A percentile compares a stretch with the other conserved stretches of the same genome.
Conservation (phyloP, 768 basidiomycete genomes). For the Cubamyces lactineus region DNA sequence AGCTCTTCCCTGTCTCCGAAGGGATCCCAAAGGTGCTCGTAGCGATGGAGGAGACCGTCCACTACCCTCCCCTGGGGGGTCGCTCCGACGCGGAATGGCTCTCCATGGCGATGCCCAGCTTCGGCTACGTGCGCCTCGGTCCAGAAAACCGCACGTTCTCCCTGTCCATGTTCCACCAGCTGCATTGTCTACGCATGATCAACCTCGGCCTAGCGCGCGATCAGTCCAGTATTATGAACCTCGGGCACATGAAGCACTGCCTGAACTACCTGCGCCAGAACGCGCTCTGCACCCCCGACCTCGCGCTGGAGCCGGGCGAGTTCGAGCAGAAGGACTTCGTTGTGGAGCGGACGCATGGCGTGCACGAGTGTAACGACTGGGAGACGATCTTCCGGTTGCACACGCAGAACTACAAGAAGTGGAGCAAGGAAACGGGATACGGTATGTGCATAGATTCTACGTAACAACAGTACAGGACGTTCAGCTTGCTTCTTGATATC, state of each 20-base stretch:
- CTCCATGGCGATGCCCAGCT: constrained; percentile 32
- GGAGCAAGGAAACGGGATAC: constrained; percentile 5
- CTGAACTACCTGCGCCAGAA: constrained; percentile 40
- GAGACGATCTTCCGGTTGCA: constrained; percentile 3
- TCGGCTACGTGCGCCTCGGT: constrained; percentile 38
- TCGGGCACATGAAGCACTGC: constrained; percentile 35
- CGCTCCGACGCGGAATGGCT: constrained; percentile 36
- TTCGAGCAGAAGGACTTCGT: constrained; percentile 25
- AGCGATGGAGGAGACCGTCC: constrained; percentile 36
- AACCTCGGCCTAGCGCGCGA: constrained; percentile 15
- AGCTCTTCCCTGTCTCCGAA: constrained; percentile 28
- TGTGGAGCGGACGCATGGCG: constrained; percentile 24
- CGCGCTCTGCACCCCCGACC: constrained; percentile 37
- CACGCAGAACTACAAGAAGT: constrained; percentile 8
- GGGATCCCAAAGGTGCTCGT: constrained; percentile 25
- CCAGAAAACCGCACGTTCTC: constrained; percentile 38
- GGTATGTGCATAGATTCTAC: constrained; percentile 17
- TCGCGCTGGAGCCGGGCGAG: constrained; percentile 35
- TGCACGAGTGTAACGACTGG: constrained; percentile 15
- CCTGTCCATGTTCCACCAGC: constrained; percentile 42
- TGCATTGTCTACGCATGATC: constrained; percentile 41
- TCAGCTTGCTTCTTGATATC: too few relatives aligned
- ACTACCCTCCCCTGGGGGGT: constrained; percentile 32
- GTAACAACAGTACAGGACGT: too few relatives aligned
- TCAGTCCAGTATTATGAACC: constrained; percentile 4